phyloP scores from a whole-genome alignment of 768 basidiomycete genomes.

The Terana coerulea region DNA sequence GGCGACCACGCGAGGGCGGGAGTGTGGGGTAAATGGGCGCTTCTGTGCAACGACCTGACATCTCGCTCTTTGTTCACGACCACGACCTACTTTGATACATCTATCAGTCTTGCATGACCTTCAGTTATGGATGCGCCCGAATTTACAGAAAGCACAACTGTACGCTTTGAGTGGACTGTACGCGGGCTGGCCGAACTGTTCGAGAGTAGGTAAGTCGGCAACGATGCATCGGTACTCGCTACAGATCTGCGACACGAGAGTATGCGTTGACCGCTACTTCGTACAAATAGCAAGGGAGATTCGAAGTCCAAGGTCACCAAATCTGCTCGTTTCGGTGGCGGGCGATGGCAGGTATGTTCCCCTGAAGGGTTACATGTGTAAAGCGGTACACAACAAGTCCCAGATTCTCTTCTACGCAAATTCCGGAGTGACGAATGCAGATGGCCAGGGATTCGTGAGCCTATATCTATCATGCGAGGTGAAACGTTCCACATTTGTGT shows the following conservation, averaged over 20 bases:
- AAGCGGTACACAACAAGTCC: background rate
- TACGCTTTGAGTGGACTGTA: conserved; percentile 78
- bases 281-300: conserved; percentile 66
- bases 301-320: conserved; percentile 74
- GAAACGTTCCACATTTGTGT: too few species aligned
- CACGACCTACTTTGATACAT: too few species aligned
- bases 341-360: conserved; percentile 61
- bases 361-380: too few species aligned
- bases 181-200: conserved; percentile 68
- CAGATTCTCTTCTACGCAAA: conserved; percentile 85
- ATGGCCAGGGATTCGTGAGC: conserved; percentile 59
- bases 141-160: conserved; percentile 48
- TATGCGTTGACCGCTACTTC: background rate
- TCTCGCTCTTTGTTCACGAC: background rate
- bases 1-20: conserved; percentile 11
- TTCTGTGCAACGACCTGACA: background rate
- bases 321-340: conserved; percentile 73
- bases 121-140: conserved; percentile 22
- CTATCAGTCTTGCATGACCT: background rate
- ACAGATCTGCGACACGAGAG: background rate
- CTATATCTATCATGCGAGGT: conserved; percentile 84
- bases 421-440: conserved; percentile 59
- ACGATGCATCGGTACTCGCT: background rate
- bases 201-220: conserved; percentile 52
- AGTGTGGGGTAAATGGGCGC: conserved; percentile 1